Percentiles rank a stretch among this genome's conserved stretches.
Evolutionary conservation across 192 early-diverging fungal species (phyloP).

Genomic region (Podochytrium sp.): DNA sequence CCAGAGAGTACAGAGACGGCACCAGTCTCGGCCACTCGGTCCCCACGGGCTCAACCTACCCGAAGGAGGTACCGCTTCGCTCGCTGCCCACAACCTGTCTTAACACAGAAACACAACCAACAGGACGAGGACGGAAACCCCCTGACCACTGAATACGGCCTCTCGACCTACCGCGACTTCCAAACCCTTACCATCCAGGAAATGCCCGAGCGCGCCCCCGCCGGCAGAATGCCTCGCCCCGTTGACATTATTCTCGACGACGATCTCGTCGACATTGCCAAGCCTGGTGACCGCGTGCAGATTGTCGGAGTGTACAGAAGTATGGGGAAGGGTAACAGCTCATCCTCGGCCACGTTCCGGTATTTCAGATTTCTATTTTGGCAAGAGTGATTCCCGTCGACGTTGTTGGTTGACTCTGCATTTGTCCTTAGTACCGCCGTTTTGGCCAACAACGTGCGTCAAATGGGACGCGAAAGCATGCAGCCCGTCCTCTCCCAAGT

Average conservation of each 20-base stretch:
- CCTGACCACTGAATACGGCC: conserved; percentile 91
- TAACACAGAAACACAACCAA: too few relatives aligned
- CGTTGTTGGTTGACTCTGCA: too few relatives aligned
- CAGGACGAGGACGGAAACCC: conserved; percentile 89
- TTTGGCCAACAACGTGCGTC: conserved; percentile 81
- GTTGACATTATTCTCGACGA: conserved; percentile 95
- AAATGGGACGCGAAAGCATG: conserved; percentile 73
- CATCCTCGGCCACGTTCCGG: conserved; percentile 83
- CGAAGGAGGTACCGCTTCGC: conserved; percentile 78
- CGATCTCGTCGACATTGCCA: conserved; percentile 92
- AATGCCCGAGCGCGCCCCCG: conserved; percentile 97
- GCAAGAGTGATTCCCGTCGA: too few relatives aligned
- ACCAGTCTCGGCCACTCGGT: conserved; percentile 70
- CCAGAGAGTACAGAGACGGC: conserved; percentile 88
- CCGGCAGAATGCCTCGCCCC: conserved; percentile 90
- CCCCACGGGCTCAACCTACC: conserved; percentile 80
- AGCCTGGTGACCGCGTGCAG: conserved; percentile 95
- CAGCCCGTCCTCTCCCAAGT: conserved; percentile 74
- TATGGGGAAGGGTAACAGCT: conserved; percentile 79
- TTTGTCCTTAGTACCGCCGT: conserved; percentile 83
- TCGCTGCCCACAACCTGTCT: not conserved
- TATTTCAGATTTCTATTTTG: too few relatives aligned
- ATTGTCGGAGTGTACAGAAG: conserved; percentile 93
- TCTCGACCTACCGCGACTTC: conserved; percentile 86
- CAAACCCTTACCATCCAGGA: conserved; percentile 95